These are phyloP conservation scores for Alternaria sp. DNA, from an alignment of 2,329 filamentous ascomycete species.

Conservation along the genomic window DNA sequence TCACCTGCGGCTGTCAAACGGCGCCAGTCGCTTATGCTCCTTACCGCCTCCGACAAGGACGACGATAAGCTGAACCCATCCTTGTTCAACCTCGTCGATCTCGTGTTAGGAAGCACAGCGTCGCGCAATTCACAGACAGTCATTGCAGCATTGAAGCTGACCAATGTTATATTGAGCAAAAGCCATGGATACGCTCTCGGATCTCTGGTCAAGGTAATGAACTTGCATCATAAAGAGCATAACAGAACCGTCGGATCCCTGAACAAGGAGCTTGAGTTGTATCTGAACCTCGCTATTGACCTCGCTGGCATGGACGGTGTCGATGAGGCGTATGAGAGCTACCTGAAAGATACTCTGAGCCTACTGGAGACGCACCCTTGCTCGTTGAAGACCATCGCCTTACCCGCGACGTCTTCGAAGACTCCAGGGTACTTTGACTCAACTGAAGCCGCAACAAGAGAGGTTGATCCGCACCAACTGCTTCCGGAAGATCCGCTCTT, in stretches of 20 bases:
- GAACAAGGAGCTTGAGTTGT: slow-evolving; percentile 75
- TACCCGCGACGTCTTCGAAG: slow-evolving; percentile 67
- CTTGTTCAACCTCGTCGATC: slow-evolving; percentile 91
- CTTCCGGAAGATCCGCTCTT: slow-evolving; percentile 70
- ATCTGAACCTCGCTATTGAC: slow-evolving; percentile 73
- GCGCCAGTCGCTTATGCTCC: slow-evolving; percentile 87
- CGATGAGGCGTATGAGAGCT: slow-evolving; percentile 75
- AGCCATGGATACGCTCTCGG: slow-evolving; percentile 88
- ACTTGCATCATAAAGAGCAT: slow-evolving; percentile 62
- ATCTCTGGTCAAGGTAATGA: slow-evolving; percentile 75
- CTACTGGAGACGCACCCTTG: slow-evolving; percentile 78
- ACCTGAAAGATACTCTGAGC: slow-evolving; percentile 75
- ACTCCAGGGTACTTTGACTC: slow-evolving; percentile 58
- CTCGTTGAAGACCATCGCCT: slow-evolving; percentile 72
- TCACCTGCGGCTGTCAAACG: slow-evolving; percentile 75
- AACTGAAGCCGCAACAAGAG: slow-evolving; percentile 63
- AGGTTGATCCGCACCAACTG: slow-evolving; percentile 67
- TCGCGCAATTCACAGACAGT: slow-evolving; percentile 90
- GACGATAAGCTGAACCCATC: slow-evolving; percentile 81
- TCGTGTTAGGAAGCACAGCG: slow-evolving; percentile 83
- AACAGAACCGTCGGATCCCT: slow-evolving; percentile 77
- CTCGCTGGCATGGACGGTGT: slow-evolving; percentile 75
- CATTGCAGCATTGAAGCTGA: slow-evolving; percentile 84
- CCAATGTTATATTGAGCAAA: slow-evolving; percentile 84
- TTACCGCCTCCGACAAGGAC: slow-evolving; percentile 79